Evolutionary conservation across 2,329 filamentous ascomycete species (phyloP), one percentile per base, ranked within the genome.

Genomic region (Rhytidhysteron rufulum): DNA sequence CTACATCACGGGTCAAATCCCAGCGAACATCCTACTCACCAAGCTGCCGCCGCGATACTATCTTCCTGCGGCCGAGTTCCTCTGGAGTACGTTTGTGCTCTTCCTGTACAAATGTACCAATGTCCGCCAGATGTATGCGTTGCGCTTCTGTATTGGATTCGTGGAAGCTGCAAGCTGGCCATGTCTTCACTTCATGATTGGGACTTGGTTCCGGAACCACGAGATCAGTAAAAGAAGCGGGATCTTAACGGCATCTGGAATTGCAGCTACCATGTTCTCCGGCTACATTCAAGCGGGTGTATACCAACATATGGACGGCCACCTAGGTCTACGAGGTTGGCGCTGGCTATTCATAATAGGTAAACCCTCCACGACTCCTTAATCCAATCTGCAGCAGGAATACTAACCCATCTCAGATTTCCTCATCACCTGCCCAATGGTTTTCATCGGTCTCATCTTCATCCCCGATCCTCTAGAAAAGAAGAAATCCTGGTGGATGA

Each of bases 81-180:
- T 34, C n/a, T 40, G 38, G 38, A 32, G 38, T 3, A 21, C 36
- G 10, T 20, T 41, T 8, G 36, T 33, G 10, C 31, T 37, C 11
- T 31, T 27, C 7, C 35, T 33, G 24, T 37, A 24, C 25, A 36
- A 37, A n/a, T 18, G 22, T 10, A 17, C 38, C n/a, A 34, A 31
- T 7, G 27, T 27, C 31, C 34, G 35, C 22, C 38, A 35, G 7
- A 34, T 43, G 19, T 44, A 44, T 34, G 5, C 20, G 10, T 30
- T 44, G 7, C 37, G 42, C 20, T 44, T 44, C 42, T 39, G 33
- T 24, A 36, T 40, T 34, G 42, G 42, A 20, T 11, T 41, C 27
- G 34, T 44, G 24, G 42, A 44, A 18, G 38, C 32, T 4, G 16
- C 27, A 4, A 30, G 27, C 27, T 30, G 13, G 13, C 13, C 16